These are phyloP conservation scores for Colletotrichum plurivorum DNA, from an alignment of 2,329 filamentous ascomycete species.

Conservation along the genomic window DNA sequence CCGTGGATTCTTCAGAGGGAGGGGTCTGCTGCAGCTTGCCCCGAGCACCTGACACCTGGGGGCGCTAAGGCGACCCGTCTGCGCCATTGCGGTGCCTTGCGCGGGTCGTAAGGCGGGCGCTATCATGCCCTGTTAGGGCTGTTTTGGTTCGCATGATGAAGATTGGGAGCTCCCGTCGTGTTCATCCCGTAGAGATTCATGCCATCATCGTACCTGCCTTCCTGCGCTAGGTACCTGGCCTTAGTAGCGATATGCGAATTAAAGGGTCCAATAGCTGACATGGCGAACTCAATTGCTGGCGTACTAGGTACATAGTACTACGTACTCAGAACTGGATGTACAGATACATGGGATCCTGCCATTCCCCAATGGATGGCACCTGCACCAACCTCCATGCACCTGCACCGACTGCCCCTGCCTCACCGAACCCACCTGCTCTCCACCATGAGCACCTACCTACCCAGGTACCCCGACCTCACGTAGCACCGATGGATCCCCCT, in stretches of 20 bases:
- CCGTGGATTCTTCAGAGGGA: slow-evolving; percentile 1
- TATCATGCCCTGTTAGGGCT: background rate
- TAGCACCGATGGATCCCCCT: slow-evolving; percentile 30
- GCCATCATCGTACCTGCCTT: slow-evolving; percentile 3
- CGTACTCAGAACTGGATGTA: no score
- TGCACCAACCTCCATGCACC: slow-evolving; percentile 1
- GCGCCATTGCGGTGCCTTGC: no score
- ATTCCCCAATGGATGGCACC: no score
- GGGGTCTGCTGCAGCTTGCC: background rate
- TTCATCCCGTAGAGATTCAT: slow-evolving; percentile 21
- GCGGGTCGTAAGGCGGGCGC: background rate
- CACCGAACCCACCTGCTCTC: slow-evolving; percentile 11
- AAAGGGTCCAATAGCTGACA: slow-evolving; percentile 6
- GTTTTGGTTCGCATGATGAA: slow-evolving; percentile 11
- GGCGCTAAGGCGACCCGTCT: background rate
- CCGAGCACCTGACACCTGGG: background rate
- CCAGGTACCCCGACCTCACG: slow-evolving; percentile 31
- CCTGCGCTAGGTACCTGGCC: background rate
- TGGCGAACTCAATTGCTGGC: background rate
- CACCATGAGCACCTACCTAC: slow-evolving; percentile 2
- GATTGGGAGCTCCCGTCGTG: background rate
- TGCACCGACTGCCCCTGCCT: slow-evolving; percentile 16
- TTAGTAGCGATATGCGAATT: slow-evolving; percentile 9
- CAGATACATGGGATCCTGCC: no score
- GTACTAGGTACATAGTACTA: no score